These are phyloP conservation scores for Erodium maritimum DNA, from an alignment of 345 rosid species.

Conservation along the genomic window DNA sequence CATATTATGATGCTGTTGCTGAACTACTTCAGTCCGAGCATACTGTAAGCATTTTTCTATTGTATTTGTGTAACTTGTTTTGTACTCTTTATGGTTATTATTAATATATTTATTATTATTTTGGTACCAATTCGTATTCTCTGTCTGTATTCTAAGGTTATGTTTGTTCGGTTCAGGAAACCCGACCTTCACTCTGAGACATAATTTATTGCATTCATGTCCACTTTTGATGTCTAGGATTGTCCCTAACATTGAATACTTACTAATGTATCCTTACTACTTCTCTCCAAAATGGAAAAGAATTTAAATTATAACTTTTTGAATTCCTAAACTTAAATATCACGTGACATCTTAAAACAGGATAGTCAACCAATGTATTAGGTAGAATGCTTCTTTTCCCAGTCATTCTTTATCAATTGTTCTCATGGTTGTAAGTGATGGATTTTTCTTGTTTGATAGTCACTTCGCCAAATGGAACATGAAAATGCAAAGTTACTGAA, in stretches of 20 bases:
- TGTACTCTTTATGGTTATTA: neutral
- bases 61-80: slow-evolving; percentile 1
- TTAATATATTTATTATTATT: neutral
- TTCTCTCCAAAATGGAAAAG: neutral
- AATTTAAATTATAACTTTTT: neutral
- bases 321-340: neutral
- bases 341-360: neutral
- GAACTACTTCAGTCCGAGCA: slow-evolving; percentile 92
- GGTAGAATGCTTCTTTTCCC: neutral
- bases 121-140: too few species aligned
- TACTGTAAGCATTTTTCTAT: slow-evolving; percentile 47
- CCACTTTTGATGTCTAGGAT: neutral
- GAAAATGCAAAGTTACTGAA: slow-evolving; percentile 82
- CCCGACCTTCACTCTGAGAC: too few species aligned
- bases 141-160: too few species aligned
- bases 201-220: neutral
- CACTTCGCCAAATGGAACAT: slow-evolving; percentile 93
- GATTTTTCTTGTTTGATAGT: slow-evolving; percentile 27
- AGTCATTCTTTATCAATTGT: neutral
- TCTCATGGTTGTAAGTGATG: slow-evolving; percentile 1
- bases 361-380: neutral
- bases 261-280: neutral
- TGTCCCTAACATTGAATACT: neutral
- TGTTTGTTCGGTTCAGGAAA: too few species aligned
- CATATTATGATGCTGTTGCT: slow-evolving; percentile 67